Percentiles rank a stretch among this genome's conserved stretches.
phyloP scores from a whole-genome alignment of 352 stramenopile genomes.

The Globisporangium nunn region DNA sequence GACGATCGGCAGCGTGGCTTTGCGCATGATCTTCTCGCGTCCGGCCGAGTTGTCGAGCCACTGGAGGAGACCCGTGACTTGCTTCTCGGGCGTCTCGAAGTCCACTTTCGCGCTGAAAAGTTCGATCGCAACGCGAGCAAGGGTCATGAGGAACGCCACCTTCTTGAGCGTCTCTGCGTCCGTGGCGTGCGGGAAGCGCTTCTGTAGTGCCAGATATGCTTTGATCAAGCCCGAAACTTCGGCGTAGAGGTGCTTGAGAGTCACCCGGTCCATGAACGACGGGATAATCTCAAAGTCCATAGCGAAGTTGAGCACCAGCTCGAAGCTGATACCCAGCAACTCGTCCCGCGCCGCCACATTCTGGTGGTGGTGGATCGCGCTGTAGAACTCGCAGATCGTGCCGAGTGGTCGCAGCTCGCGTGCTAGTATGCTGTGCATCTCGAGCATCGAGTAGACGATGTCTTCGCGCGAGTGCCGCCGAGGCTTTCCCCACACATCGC shows the following conservation, averaged over 20 bases:
- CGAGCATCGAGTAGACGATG: constrained; percentile 67
- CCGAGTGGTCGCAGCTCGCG: constrained; percentile 59
- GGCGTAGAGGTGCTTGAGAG: constrained; percentile 60
- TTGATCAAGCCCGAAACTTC: constrained; percentile 57
- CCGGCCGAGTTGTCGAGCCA: constrained; percentile 72
- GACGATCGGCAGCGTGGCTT: constrained; percentile 50
- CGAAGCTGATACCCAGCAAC: constrained; percentile 50
- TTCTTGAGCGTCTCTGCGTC: constrained; percentile 70
- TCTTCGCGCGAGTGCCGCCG: constrained; percentile 40
- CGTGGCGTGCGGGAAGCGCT: constrained; percentile 39
- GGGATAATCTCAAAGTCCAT: constrained; percentile 80
- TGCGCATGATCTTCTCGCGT: constrained; percentile 62
- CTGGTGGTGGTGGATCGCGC: constrained; percentile 30
- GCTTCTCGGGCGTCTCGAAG: constrained; percentile 65
- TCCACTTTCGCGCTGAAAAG: constrained; percentile 51
- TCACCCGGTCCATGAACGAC: constrained; percentile 73
- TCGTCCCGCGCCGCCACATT: constrained; percentile 28
- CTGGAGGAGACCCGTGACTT: constrained; percentile 66
- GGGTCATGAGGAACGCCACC: constrained; percentile 53
- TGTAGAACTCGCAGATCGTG: constrained; percentile 76
- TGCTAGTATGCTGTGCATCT: constrained; percentile 59
- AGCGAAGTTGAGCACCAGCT: constrained; percentile 60
- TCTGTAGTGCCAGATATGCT: constrained; percentile 47
- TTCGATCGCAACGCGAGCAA: constrained; percentile 62
- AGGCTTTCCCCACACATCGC: constrained; percentile 6